phyloP scores from a whole-genome alignment of 2,329 filamentous ascomycete genomes.

The Lachnellula cervina region DNA sequence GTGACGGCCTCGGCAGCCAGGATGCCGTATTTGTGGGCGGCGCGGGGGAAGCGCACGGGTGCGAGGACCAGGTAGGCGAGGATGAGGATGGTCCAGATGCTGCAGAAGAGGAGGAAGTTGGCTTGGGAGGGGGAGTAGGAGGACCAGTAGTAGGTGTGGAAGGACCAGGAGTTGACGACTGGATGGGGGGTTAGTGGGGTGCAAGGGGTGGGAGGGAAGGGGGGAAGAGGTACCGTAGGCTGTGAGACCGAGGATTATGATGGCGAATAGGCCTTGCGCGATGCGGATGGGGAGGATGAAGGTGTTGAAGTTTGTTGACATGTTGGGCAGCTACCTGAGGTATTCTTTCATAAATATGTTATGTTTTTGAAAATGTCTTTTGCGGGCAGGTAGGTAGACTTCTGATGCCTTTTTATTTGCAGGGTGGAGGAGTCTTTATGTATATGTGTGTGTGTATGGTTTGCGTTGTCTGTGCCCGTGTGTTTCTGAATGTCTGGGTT shows the following conservation, averaged over 20 bases:
- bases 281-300: slow-evolving; percentile 61
- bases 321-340: neutral
- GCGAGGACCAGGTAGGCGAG: slow-evolving; percentile 66
- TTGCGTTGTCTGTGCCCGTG: no score
- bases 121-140: slow-evolving; percentile 49
- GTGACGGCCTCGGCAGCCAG: slow-evolving; percentile 66
- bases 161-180: slow-evolving; percentile 27
- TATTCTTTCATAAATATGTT: neutral
- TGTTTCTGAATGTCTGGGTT: no score
- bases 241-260: slow-evolving; percentile 71
- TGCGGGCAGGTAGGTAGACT: no score
- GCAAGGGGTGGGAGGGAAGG: neutral
- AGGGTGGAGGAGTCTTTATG: no score
- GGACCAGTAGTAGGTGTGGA: slow-evolving; percentile 28
- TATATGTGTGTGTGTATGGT: no score
- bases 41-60: slow-evolving; percentile 55
- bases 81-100: slow-evolving; percentile 70
- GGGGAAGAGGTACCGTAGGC: slow-evolving; percentile 57
- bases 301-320: slow-evolving; percentile 23
- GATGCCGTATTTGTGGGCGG: slow-evolving; percentile 61
- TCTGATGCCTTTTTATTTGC: no score
- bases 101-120: slow-evolving; percentile 76
- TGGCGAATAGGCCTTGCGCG: slow-evolving; percentile 60
- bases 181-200: no score
- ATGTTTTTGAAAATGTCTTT: neutral